Evolutionary conservation across 179 eudicot species (phyloP).

Genomic region (Beta lomatogona): DNA sequence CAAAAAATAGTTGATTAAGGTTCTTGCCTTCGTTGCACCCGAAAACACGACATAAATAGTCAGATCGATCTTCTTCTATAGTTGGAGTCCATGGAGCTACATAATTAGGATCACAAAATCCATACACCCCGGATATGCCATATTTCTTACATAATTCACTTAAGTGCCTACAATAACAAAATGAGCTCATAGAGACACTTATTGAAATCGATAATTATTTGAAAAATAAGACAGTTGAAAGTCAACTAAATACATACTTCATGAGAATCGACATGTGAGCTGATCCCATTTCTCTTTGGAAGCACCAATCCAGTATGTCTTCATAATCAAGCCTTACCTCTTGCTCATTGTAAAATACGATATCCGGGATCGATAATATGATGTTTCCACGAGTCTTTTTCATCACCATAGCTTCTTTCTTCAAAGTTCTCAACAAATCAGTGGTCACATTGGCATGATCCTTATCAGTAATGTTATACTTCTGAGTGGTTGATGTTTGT

Average conservation of each 20-base stretch:
- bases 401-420: neutral
- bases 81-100: neutral
- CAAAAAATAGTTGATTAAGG: neutral
- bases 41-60: neutral
- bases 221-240: too few species aligned
- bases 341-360: neutral
- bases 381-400: neutral
- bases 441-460: neutral
- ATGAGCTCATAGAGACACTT: too few species aligned
- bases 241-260: neutral
- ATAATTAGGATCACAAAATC: slow-evolving; percentile 3
- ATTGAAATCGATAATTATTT: too few species aligned
- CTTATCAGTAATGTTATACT: neutral
- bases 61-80: neutral
- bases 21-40: neutral
- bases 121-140: neutral
- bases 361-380: neutral
- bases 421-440: neutral
- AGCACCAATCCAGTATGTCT: neutral
- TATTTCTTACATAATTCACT: slow-evolving; percentile 2
- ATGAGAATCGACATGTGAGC: neutral
- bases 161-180: neutral
- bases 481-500: too few species aligned
- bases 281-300: neutral
- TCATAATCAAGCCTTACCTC: neutral